Evolutionary conservation across 441 rosid genomes (phyloP), one percentile per base, ranked within the genome.

Genomic region (Oxalis stricta): DNA sequence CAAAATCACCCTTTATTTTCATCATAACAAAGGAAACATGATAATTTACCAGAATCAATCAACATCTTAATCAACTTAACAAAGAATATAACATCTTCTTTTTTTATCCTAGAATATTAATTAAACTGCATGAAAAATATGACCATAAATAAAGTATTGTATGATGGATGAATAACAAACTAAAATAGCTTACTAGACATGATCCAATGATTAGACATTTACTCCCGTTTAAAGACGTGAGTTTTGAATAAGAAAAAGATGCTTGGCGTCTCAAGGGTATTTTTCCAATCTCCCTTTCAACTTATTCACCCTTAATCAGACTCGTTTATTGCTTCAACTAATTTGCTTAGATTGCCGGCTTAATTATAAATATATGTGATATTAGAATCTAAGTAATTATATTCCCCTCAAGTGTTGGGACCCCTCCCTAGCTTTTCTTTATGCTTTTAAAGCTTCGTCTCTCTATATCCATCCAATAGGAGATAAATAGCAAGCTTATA

Each of bases 261-360:
- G 58, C 82, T 74, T 76, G 79, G 68, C 88, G 80, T 78, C 79
- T 56, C 60, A 70, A 72, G 61, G 78, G 68, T 60, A 57, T 52
- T 69, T 64, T 65, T 69, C 69, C 62, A 55, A 43, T n/a, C 41
- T 41, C 63, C 73, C 72, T 73, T n/a, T n/a, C n/a, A n/a, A n/a
- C n/a, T n/a, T 70, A 53, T 68, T 65, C 68, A 75, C 67, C 75
- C 58, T 62, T 75, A n/a, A 59, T 65, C 79, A 71, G 92, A 80
- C 80, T 87, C 88, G 70, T 75, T 65, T 26, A 48, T 56, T 75
- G 65, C 84, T 74, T 84, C 82, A 79, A n/a, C 73, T 73, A 76
- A 53, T 52, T 63, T 75, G 73, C 65, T 70, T 65, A 64, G 52
- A 71, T 39, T 60, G 56, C 63, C 68, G 71, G 62, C 67, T 63